Conservation (phyloP, 371 early-diverging fungal genomes). For the Conidiobolus incongruus region DNA sequence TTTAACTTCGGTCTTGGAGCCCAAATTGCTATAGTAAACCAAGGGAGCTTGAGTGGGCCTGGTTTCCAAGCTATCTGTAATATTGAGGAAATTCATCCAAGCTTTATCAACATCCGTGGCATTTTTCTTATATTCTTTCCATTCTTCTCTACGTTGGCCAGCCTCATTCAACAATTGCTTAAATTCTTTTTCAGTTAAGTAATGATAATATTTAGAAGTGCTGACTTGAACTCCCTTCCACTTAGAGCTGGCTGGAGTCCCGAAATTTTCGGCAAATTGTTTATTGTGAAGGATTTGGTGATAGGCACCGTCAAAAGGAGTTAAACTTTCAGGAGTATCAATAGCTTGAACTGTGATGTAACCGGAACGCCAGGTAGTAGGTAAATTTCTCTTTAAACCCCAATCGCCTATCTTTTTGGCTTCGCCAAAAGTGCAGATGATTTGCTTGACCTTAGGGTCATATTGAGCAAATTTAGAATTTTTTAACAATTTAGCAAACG, state of each 20-base stretch:
- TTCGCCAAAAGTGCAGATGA: conserved; percentile 33
- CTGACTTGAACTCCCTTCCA: conserved; percentile 11
- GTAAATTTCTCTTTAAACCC: conserved; percentile 55
- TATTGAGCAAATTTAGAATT: conserved; percentile 45
- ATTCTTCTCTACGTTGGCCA: conserved; percentile 18
- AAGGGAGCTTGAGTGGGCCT: conserved; percentile 10
- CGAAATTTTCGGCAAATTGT: conserved; percentile 50
- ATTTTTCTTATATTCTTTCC: conserved; percentile 19
- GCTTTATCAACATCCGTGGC: conserved; percentile 12
- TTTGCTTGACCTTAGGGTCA: conserved; percentile 40
- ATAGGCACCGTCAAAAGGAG: conserved; percentile 37
- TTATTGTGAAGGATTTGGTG: conserved; percentile 21
- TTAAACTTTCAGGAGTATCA: conserved; percentile 49
- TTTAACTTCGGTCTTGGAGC: conserved; percentile 13
- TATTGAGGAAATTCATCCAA: conserved; percentile 16
- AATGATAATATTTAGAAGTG: conserved; percentile 14
- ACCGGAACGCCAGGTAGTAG: conserved; percentile 31
- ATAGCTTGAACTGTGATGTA: conserved; percentile 28
- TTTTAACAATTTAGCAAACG: conserved; percentile 41
- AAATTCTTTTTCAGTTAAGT: conserved; percentile 34
- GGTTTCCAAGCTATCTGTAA: conserved; percentile 10
- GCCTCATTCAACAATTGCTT: conserved; percentile 25
- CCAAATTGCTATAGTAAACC: conserved; percentile 8
- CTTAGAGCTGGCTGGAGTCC: conserved; percentile 22
- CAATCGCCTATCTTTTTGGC: conserved; percentile 35